phyloP scores from a whole-genome alignment of 352 stramenopile genomes.

The Globisporangium carolinianum region DNA sequence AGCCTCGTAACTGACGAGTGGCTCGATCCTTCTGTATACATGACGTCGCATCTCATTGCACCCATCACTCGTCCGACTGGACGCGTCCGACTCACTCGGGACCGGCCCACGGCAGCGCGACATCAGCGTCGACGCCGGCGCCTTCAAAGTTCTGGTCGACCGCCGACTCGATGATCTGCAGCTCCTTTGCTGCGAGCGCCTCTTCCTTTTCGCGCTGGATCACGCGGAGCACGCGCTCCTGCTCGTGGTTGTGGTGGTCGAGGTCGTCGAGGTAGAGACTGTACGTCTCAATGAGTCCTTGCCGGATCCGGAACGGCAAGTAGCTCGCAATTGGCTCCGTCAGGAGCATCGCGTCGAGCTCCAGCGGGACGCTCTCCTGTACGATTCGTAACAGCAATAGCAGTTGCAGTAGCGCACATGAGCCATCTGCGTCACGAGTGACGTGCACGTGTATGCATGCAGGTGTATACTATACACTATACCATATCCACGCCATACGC shows the following conservation, averaged over 20 bases:
- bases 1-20: too few relatives aligned
- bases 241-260: slow-evolving; percentile 75
- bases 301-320: slow-evolving; percentile 77
- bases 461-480: not conserved
- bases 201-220: slow-evolving; percentile 59
- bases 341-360: slow-evolving; percentile 78
- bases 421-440: too few relatives aligned
- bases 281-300: slow-evolving; percentile 86
- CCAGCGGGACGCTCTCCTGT: slow-evolving; percentile 80
- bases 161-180: slow-evolving; percentile 5
- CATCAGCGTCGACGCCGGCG: not conserved
- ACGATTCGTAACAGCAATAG: too few relatives aligned
- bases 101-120: not conserved
- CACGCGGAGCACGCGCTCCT: slow-evolving; percentile 74
- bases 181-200: slow-evolving; percentile 14
- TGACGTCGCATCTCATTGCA: too few relatives aligned
- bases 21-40: too few relatives aligned
- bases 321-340: slow-evolving; percentile 78
- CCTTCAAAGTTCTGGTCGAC: slow-evolving; percentile 1
- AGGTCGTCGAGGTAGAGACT: slow-evolving; percentile 83
- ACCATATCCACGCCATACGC: not conserved
- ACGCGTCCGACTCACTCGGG: not conserved
- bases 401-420: too few relatives aligned
- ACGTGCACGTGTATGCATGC: not conserved
- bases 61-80: too few relatives aligned